phyloP scores from a whole-genome alignment of 2,329 filamentous ascomycete genomes.

The Cordyceps farinosa region DNA sequence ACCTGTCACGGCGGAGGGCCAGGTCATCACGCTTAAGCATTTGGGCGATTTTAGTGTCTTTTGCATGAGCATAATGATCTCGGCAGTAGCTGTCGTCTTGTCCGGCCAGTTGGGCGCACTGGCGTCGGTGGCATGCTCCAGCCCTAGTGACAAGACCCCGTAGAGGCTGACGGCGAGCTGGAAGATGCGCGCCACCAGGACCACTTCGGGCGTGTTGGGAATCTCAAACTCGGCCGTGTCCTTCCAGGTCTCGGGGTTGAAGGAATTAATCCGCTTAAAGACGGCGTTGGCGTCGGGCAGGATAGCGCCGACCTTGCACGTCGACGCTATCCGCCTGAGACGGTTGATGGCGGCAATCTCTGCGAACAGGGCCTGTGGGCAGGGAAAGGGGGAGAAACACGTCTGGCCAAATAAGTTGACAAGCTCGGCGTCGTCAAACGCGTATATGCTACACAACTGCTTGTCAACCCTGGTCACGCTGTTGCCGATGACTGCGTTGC shows the following conservation, averaged over 20 bases:
- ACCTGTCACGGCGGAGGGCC: constrained; percentile 1
- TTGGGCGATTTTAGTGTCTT: background rate
- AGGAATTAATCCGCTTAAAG: constrained; percentile 4
- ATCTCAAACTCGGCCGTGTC: background rate
- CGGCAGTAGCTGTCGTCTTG: background rate
- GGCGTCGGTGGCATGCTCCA: background rate
- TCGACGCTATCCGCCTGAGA: background rate
- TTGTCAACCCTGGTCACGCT: constrained; percentile 2
- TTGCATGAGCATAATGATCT: constrained; percentile 1
- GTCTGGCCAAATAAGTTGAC: background rate
- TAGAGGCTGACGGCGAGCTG: constrained; percentile 14
- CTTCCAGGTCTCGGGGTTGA: background rate
- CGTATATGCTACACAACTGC: constrained; percentile 7
- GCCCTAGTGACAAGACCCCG: constrained; percentile 1
- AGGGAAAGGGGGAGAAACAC: background rate
- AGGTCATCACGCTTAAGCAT: constrained; percentile 4
- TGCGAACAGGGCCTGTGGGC: constrained; percentile 7
- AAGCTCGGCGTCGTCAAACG: constrained; percentile 5
- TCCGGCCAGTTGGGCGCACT: background rate
- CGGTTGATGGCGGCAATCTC: constrained; percentile 14
- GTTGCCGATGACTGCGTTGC: constrained; percentile 8
- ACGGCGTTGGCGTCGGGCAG: background rate
- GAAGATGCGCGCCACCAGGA: constrained; percentile 5
- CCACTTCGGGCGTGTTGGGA: constrained; percentile 6
- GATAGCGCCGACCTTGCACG: background rate